These are phyloP conservation scores for Catenaria anguillulae DNA, from an alignment of 371 early-diverging fungal genomes.

Conservation along the genomic window DNA sequence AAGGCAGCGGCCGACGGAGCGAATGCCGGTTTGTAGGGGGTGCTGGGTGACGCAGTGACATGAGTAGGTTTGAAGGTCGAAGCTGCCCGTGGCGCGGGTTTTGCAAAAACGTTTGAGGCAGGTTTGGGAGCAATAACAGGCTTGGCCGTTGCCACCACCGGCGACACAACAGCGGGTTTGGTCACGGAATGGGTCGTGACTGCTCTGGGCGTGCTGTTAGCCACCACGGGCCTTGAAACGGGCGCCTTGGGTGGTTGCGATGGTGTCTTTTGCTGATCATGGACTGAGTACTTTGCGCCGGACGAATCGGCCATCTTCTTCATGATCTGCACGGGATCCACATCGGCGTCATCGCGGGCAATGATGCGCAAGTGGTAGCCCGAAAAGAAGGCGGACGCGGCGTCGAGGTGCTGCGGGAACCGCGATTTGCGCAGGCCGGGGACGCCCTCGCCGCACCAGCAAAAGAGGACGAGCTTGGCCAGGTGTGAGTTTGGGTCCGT, in stretches of 20 bases:
- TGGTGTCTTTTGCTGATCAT: not conserved
- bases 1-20: not conserved
- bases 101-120: not conserved
- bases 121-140: not conserved
- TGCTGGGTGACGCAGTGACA: not conserved
- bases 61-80: not conserved
- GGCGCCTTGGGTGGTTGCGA: not conserved
- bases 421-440: slow-evolving; percentile 79
- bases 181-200: not conserved
- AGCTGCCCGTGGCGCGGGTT: not conserved
- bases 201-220: not conserved
- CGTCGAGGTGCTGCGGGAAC: slow-evolving; percentile 63
- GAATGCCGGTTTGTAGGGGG: not conserved
- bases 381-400: slow-evolving; percentile 60
- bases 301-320: slow-evolving; percentile 21
- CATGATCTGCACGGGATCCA: slow-evolving; percentile 22
- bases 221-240: not conserved
- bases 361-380: slow-evolving; percentile 79
- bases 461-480: slow-evolving; percentile 76
- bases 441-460: slow-evolving; percentile 93
- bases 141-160: no score
- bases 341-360: slow-evolving; percentile 59
- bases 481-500: slow-evolving; percentile 73
- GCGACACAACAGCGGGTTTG: not conserved
- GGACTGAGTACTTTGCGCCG: slow-evolving; percentile 31